Percentiles rank a stretch among this genome's conserved stretches.
Conservation (phyloP, 1,284 basidiomycete genomes). For the Irpex sp. region DNA sequence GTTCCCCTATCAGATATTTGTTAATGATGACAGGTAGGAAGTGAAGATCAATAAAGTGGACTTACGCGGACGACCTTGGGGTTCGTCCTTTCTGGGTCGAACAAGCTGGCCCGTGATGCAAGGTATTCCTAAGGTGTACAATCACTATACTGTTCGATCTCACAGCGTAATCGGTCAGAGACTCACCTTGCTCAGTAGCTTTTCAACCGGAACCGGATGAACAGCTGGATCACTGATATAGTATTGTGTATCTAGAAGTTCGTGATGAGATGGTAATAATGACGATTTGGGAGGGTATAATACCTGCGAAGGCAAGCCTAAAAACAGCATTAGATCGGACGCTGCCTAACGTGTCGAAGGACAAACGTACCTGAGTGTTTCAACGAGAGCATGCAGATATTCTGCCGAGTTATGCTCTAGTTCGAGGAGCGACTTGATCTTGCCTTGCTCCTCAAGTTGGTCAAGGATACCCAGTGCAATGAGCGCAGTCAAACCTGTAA, state of each 20-base stretch:
- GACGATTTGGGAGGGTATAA: neutral
- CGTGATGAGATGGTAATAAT: neutral
- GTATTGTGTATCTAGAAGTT: conserved; percentile 83
- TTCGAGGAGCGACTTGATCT: conserved; percentile 66
- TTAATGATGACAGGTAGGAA: conserved; percentile 7
- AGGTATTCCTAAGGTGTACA: conserved; percentile 66
- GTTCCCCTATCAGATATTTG: conserved; percentile 50
- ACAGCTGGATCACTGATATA: conserved; percentile 88
- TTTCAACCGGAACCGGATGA: conserved; percentile 68
- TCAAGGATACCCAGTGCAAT: conserved; percentile 93
- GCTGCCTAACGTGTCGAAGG: neutral
- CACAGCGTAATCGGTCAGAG: neutral
- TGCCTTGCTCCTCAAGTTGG: conserved; percentile 72
- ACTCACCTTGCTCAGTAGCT: conserved; percentile 75
- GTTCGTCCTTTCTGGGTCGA: conserved; percentile 68
- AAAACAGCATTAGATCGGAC: neutral
- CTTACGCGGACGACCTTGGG: conserved; percentile 66
- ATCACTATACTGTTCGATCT: neutral
- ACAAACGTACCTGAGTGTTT: conserved; percentile 64
- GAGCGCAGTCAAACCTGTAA: conserved; percentile 78
- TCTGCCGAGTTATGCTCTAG: conserved; percentile 86
- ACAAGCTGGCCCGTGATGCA: conserved; percentile 72
- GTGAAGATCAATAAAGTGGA: conserved; percentile 9
- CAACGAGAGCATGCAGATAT: conserved; percentile 88
- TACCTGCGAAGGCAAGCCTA: conserved; percentile 11